Evolutionary conservation across 225 moss, liverwort and hornwort species (phyloP).

Genomic region (Pseudoscleropodium purum): DNA sequence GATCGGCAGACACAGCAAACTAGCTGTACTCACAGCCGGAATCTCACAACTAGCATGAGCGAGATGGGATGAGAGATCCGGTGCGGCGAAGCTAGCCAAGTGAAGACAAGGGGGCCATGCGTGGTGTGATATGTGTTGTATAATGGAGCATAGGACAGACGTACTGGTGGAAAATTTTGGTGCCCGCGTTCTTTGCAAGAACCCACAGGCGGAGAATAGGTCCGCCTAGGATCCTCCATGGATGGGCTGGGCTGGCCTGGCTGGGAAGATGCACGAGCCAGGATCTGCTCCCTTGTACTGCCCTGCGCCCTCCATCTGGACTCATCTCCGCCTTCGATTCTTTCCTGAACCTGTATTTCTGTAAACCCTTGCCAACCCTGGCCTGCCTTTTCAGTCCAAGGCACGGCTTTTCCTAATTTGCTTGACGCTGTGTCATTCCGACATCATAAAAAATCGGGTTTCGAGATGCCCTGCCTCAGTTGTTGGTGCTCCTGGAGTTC

Average conservation of each 20-base stretch:
- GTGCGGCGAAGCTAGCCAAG: not conserved
- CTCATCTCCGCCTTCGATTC: not conserved
- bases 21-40: not conserved
- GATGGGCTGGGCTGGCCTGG: not conserved
- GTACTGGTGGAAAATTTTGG: not conserved
- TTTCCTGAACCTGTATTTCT: not conserved
- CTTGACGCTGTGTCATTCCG: not conserved
- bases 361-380: too few species aligned
- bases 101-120: not conserved
- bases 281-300: not conserved
- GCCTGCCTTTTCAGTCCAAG: not conserved
- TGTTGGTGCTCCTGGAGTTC: not conserved
- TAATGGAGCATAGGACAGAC: not conserved
- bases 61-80: not conserved
- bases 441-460: not conserved
- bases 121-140: not conserved
- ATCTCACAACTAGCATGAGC: not conserved
- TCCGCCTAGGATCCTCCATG: constrained; percentile 6
- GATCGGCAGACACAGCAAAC: not conserved
- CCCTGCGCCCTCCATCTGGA: not conserved
- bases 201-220: not conserved
- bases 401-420: not conserved
- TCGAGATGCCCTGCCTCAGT: not conserved
- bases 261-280: not conserved
- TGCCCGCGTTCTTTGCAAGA: not conserved